Base-by-base conservation (phyloP, 345 rosid genomes). In the Chamaenerion angustifolium region DNA sequence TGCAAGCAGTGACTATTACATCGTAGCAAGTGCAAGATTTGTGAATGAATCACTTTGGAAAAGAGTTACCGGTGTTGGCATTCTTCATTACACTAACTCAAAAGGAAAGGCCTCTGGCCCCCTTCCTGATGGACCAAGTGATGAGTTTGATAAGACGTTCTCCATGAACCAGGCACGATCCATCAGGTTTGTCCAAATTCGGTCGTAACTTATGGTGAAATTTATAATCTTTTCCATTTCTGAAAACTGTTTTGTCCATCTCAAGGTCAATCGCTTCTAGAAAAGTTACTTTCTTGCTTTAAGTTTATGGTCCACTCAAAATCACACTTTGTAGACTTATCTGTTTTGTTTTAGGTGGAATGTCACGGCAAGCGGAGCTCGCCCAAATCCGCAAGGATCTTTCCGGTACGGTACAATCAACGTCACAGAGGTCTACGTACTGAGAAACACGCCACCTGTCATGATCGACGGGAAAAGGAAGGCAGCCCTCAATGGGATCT, bases 121-220 rank as follows among this genome's bases (percentile, higher is more conserved):
- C 17, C 82, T 93, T 46, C 99, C 99, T 0, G 88, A 72, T 44
- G 71, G 85, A 17, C 96, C 95, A 10, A 69, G 76, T 41, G 97
- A 88, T 51, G 85, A 79, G 52, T 88, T 65, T 27, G 97, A 93
- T 68, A 88, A 88, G 63, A 85, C 95, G 51, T 88, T 72, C 69
- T 92, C 99, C 51, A 93, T 93, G 99, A 93, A 88, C 71, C 99
- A 93, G 69, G 95, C 97, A 40, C 79, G 97, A 77, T 93, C 99
- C 23, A 82, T 93, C 78, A 88, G 98, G 98, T 84, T 65, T 11
- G 75, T 64, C 42, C 59, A 21, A 21, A n/a, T n/a, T n/a, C n/a
- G n/a, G n/a, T n/a, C n/a, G n/a, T n/a, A n/a, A n/a, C n/a, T n/a
- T n/a, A n/a, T n/a, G 25, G 25, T 21, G 25, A 21, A 21, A 21